Conservation (phyloP, 73 alveolate genomes). For the Effrenium voratum region DNA sequence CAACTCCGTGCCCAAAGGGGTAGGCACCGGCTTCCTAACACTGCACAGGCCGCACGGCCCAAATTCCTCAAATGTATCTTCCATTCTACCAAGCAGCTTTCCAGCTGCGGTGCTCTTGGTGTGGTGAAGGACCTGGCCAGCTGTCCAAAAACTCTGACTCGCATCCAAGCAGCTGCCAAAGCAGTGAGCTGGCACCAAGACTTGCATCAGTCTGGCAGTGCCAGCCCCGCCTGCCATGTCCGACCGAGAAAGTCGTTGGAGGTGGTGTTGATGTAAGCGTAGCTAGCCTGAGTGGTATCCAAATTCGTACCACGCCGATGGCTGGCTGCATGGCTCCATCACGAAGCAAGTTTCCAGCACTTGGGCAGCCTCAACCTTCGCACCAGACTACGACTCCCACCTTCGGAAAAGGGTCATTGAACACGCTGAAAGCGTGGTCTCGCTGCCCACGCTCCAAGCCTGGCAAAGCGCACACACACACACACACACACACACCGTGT, state of each 20-base stretch:
- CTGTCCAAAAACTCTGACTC: neutral
- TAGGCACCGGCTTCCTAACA: neutral
- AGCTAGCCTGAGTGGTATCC: slow-evolving; percentile 38
- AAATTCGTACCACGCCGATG: neutral
- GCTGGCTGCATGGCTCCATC: neutral
- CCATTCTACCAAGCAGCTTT: slow-evolving; percentile 1
- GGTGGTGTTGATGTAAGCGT: slow-evolving; percentile 85
- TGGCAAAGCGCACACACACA: neutral
- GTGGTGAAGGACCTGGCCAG: slow-evolving; percentile 63
- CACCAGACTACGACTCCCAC: neutral
- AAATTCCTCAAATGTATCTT: neutral
- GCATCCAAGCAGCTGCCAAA: neutral
- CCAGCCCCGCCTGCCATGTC: slow-evolving; percentile 56
- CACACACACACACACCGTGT: neutral
- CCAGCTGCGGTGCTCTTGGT: slow-evolving; percentile 83
- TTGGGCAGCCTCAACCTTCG: neutral
- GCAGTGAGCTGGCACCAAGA: neutral
- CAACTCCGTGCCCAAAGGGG: neutral
- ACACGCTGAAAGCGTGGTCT: slow-evolving; percentile 73
- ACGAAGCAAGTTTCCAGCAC: neutral
- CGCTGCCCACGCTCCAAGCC: slow-evolving; percentile 78
- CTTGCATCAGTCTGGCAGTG: neutral
- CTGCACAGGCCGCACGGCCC: neutral
- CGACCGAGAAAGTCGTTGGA: slow-evolving; percentile 71
- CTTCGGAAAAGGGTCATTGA: slow-evolving; percentile 84